A percentile compares a stretch with the other conserved stretches of the same genome.
Evolutionary conservation across 257 asterid genomes (phyloP).

Genomic region (Striga asiatica): DNA sequence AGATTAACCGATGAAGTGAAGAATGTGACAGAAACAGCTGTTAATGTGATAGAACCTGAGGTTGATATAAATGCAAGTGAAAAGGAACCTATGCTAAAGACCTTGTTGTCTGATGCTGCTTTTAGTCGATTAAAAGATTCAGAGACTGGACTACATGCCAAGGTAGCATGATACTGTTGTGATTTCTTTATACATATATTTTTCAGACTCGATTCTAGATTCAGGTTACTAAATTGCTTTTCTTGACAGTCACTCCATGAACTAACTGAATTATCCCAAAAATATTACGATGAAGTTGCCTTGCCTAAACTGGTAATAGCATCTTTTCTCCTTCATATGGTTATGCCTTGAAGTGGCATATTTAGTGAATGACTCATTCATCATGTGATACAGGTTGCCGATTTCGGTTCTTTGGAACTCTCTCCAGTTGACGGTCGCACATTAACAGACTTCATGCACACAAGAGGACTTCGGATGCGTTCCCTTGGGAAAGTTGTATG

Average conservation of each 20-base stretch:
- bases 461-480: slow-evolving; percentile 97
- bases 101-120: slow-evolving; percentile 58
- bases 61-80: slow-evolving; percentile 39
- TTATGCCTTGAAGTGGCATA: slow-evolving; percentile 13
- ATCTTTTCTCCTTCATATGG: slow-evolving; percentile 3
- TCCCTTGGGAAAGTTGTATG: slow-evolving; percentile 98
- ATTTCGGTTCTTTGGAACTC: slow-evolving; percentile 97
- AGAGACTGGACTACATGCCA: slow-evolving; percentile 78
- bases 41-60: slow-evolving; percentile 34
- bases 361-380: slow-evolving; percentile 12
- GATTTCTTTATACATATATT: neutral
- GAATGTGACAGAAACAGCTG: slow-evolving; percentile 38
- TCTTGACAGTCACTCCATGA: slow-evolving; percentile 67
- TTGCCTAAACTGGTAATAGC: slow-evolving; percentile 81
- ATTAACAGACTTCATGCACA: slow-evolving; percentile 96
- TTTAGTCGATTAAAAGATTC: slow-evolving; percentile 71
- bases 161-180: slow-evolving; percentile 35
- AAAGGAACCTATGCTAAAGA: slow-evolving; percentile 49
- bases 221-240: slow-evolving; percentile 25
- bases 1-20: slow-evolving; percentile 27
- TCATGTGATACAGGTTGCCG: slow-evolving; percentile 67
- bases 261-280: slow-evolving; percentile 56
- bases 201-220: neutral
- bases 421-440: slow-evolving; percentile 99
- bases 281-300: slow-evolving; percentile 77